These are phyloP conservation scores for Sutorius eximius DNA, from an alignment of 1,284 basidiomycete species.

Conservation along the genomic window DNA sequence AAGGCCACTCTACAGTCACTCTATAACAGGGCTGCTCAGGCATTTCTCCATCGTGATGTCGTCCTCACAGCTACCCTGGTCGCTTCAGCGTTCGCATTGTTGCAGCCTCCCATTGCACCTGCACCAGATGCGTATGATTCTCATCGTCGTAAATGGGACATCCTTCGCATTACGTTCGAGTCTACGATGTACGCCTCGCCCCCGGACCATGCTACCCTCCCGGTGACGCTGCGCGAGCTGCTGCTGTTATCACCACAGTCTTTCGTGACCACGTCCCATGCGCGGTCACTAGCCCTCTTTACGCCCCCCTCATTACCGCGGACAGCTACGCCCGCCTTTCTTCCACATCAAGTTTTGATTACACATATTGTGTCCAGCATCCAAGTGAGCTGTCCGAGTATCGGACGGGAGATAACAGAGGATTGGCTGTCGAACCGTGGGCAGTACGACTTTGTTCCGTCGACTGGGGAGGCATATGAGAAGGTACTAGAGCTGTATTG, in stretches of 20 bases:
- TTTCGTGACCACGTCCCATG: conserved; percentile 56
- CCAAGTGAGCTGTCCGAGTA: conserved; percentile 59
- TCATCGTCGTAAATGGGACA: conserved; percentile 77
- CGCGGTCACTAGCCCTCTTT: conserved; percentile 65
- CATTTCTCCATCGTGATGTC: conserved; percentile 72
- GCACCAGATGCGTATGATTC: conserved; percentile 48
- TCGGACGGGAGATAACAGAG: conserved; percentile 66
- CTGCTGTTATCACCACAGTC: conserved; percentile 58
- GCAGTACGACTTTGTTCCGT: conserved; percentile 32
- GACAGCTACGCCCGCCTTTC: conserved; percentile 50
- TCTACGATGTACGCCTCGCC: conserved; percentile 67
- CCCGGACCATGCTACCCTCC: conserved; percentile 45
- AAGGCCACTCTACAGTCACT: conserved; percentile 60
- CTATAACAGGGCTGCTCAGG: conserved; percentile 71
- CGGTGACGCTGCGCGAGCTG: conserved; percentile 49
- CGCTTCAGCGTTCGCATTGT: conserved; percentile 62
- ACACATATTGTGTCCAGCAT: conserved; percentile 69
- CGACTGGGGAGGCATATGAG: conserved; percentile 57
- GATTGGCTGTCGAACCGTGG: conserved; percentile 67
- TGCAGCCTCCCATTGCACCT: conserved; percentile 47
- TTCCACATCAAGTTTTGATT: conserved; percentile 67
- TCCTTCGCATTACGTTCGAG: conserved; percentile 78
- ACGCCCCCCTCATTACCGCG: conserved; percentile 46
- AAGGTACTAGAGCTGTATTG: conserved; percentile 75
- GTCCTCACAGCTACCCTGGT: conserved; percentile 62